phyloP scores from a whole-genome alignment of 805 yeast genomes.

The Candida palmyrensis region DNA sequence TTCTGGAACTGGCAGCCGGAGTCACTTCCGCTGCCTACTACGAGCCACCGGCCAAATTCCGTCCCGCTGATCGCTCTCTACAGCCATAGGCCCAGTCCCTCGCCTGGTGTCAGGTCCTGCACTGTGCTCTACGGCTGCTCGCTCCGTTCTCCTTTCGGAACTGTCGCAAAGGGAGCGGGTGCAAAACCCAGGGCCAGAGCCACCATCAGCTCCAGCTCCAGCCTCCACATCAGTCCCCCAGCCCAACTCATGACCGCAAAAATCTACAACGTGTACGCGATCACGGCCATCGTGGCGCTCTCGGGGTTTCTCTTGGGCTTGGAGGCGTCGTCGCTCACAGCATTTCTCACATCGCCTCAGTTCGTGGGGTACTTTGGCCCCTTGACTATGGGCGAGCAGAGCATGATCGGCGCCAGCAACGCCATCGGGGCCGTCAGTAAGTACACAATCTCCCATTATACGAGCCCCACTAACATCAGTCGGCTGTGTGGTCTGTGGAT shows the following conservation, averaged over 20 bases:
- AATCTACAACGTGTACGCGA: constrained; percentile 13
- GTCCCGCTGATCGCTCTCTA: too few species aligned
- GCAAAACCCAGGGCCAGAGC: too few species aligned
- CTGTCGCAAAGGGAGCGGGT: too few species aligned
- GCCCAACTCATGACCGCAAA: constrained; percentile 6
- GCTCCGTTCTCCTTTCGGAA: too few species aligned
- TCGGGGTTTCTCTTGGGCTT: constrained; percentile 24
- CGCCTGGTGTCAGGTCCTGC: too few species aligned
- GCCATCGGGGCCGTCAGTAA: constrained; percentile 33
- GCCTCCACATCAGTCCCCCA: constrained; percentile 1
- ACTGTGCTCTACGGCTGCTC: too few species aligned
- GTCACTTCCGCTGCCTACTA: too few species aligned
- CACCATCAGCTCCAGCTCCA: too few species aligned
- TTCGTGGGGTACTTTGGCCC: constrained; percentile 17
- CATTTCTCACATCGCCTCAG: constrained; percentile 15
- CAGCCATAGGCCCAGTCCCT: too few species aligned
- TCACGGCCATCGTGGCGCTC: constrained; percentile 17
- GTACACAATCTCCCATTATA: constrained; percentile 7
- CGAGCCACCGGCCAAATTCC: too few species aligned
- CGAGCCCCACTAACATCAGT: constrained; percentile 17
- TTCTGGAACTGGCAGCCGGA: too few species aligned
- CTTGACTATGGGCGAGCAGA: constrained; percentile 16
- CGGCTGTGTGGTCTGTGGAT: constrained; percentile 27
- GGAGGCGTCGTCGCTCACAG: constrained; percentile 21
- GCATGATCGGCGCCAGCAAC: constrained; percentile 20